Percentiles rank a stretch among this genome's conserved stretches.
phyloP scores from a whole-genome alignment of 768 basidiomycete genomes.

The Rhizopogon roseolus region DNA sequence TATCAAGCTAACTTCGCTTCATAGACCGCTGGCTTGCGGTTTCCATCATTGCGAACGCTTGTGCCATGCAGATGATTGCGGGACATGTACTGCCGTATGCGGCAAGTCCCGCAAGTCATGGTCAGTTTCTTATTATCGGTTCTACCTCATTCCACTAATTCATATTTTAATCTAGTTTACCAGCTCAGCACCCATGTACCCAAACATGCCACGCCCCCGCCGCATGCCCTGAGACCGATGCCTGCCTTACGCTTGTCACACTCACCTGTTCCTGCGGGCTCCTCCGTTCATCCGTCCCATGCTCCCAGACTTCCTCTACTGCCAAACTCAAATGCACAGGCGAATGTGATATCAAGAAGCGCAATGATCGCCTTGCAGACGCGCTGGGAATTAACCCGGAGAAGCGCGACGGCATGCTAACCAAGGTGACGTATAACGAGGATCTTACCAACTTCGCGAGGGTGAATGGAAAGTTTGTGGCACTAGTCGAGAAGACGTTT shows the following conservation, averaged over 20 bases:
- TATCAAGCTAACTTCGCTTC: not conserved
- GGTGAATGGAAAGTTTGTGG: slow-evolving; percentile 60
- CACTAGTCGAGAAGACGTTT: slow-evolving; percentile 76
- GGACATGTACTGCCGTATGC: slow-evolving; percentile 69
- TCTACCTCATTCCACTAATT: not conserved
- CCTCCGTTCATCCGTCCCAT: slow-evolving; percentile 66
- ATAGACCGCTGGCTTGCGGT: slow-evolving; percentile 72
- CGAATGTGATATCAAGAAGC: slow-evolving; percentile 80
- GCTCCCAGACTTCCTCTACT: slow-evolving; percentile 52
- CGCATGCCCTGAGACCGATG: slow-evolving; percentile 71
- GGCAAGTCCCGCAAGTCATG: slow-evolving; percentile 86
- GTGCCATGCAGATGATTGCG: slow-evolving; percentile 85
- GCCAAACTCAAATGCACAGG: slow-evolving; percentile 63
- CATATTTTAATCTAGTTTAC: slow-evolving; percentile 39
- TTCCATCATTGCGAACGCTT: slow-evolving; percentile 81
- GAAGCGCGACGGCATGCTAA: slow-evolving; percentile 25
- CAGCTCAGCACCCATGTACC: slow-evolving; percentile 70
- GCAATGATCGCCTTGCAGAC: slow-evolving; percentile 85
- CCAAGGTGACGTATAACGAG: slow-evolving; percentile 50
- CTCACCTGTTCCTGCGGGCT: slow-evolving; percentile 83
- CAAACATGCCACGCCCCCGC: slow-evolving; percentile 86
- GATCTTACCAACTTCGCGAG: slow-evolving; percentile 61
- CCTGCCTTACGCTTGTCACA: slow-evolving; percentile 65
- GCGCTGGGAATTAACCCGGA: slow-evolving; percentile 81
- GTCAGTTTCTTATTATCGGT: slow-evolving; percentile 34